Percentiles rank a stretch among this genome's conserved stretches.
Evolutionary conservation across 192 early-diverging fungal species (phyloP).

Genomic region (Dispira parvispora): DNA sequence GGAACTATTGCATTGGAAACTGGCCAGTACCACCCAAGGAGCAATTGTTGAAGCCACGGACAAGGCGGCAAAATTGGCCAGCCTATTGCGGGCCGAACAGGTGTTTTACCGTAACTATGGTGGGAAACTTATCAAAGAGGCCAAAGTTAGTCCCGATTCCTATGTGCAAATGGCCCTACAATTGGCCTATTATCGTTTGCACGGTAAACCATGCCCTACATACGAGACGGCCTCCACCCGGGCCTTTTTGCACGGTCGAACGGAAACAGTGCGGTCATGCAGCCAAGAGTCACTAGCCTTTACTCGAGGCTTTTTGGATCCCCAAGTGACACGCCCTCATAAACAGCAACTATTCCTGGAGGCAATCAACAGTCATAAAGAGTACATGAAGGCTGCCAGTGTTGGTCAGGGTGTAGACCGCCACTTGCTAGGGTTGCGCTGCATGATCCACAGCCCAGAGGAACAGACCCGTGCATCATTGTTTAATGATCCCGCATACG

Average conservation of each 20-base stretch:
- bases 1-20: slow-evolving; percentile 49
- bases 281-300: slow-evolving; percentile 64
- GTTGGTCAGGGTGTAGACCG: slow-evolving; percentile 77
- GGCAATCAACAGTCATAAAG: slow-evolving; percentile 49
- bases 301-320: slow-evolving; percentile 54
- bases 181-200: slow-evolving; percentile 57
- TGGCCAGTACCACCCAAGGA: slow-evolving; percentile 32
- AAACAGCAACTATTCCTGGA: slow-evolving; percentile 39
- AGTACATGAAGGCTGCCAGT: slow-evolving; percentile 59
- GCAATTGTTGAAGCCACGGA: slow-evolving; percentile 42
- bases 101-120: slow-evolving; percentile 63
- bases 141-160: slow-evolving; percentile 70
- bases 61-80: slow-evolving; percentile 43
- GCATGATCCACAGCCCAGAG: background rate
- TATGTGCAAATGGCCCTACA: slow-evolving; percentile 86
- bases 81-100: slow-evolving; percentile 52
- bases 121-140: slow-evolving; percentile 66
- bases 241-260: slow-evolving; percentile 65
- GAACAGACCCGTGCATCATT: background rate
- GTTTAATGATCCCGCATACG: background rate
- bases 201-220: slow-evolving; percentile 48
- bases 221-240: slow-evolving; percentile 66
- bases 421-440: slow-evolving; percentile 63
- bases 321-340: slow-evolving; percentile 20
- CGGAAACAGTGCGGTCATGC: slow-evolving; percentile 79